Conservation (phyloP, 164 flowering plant species). For the Protea cynaroides region DNA sequence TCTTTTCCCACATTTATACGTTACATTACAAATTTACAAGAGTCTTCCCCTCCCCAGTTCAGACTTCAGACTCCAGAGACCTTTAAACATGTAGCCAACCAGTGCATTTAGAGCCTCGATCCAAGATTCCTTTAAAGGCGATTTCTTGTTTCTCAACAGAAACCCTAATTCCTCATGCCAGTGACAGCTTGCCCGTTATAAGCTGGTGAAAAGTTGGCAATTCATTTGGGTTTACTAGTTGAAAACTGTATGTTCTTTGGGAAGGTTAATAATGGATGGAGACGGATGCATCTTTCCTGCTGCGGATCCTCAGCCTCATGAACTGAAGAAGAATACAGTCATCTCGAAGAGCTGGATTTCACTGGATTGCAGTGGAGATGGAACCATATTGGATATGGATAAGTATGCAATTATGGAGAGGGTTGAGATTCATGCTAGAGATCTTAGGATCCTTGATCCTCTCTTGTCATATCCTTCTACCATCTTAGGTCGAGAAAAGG, state of each 20-base stretch:
- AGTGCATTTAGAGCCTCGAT: too few relatives aligned
- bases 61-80: too few relatives aligned
- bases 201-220: too few relatives aligned
- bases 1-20: too few relatives aligned
- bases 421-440: slow-evolving; percentile 88
- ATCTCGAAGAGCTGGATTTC: slow-evolving; percentile 71
- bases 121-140: too few relatives aligned
- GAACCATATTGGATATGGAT: slow-evolving; percentile 65
- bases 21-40: too few relatives aligned
- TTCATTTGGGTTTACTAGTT: background rate
- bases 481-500: slow-evolving; percentile 82
- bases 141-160: too few relatives aligned
- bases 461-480: slow-evolving; percentile 87
- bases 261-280: slow-evolving; percentile 36
- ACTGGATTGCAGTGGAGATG: slow-evolving; percentile 52
- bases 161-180: too few relatives aligned
- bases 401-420: slow-evolving; percentile 87
- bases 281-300: slow-evolving; percentile 41
- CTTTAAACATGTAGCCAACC: too few relatives aligned
- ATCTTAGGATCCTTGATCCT: slow-evolving; percentile 89
- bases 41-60: too few relatives aligned
- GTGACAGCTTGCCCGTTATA: too few relatives aligned
- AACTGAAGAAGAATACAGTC: slow-evolving; percentile 52
- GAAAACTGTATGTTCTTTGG: slow-evolving; percentile 1
- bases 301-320: slow-evolving; percentile 40